Percentiles rank a stretch among this genome's conserved stretches.
phyloP scores from a whole-genome alignment of 1,139 yeast species.

The Kurtzmaniella natalensis region DNA sequence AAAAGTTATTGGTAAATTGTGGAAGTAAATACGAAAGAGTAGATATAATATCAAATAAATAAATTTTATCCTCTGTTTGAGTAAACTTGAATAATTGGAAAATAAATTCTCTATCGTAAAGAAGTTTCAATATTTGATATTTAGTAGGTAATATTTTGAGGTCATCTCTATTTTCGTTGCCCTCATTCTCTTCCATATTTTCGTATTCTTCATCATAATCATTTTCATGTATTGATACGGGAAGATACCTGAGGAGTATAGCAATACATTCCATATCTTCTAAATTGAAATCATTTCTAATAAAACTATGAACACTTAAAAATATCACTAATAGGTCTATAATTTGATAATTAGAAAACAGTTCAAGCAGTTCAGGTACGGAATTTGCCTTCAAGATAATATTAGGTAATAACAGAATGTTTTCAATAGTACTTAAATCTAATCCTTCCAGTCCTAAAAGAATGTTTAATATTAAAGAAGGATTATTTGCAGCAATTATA shows the following conservation, averaged over 20 bases:
- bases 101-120: slow-evolving; percentile 15
- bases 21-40: slow-evolving; percentile 30
- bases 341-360: background rate
- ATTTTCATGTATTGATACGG: slow-evolving; percentile 8
- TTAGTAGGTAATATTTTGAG: background rate
- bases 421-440: no score
- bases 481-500: no score
- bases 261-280: slow-evolving; percentile 1
- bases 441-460: no score
- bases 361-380: no score
- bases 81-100: slow-evolving; percentile 18
- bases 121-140: background rate
- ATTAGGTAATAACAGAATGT: no score
- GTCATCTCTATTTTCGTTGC: background rate
- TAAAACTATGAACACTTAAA: background rate
- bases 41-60: slow-evolving; percentile 19
- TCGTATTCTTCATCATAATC: slow-evolving; percentile 13
- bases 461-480: no score
- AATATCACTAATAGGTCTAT: background rate
- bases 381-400: no score
- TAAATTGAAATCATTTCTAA: background rate
- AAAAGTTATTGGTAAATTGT: slow-evolving; percentile 25
- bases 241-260: background rate
- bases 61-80: slow-evolving; percentile 5
- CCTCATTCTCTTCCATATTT: slow-evolving; percentile 8